Percentiles rank a stretch among this genome's conserved stretches.
Conservation (phyloP, 257 asterid genomes). For the Solanum paucissectum region DNA sequence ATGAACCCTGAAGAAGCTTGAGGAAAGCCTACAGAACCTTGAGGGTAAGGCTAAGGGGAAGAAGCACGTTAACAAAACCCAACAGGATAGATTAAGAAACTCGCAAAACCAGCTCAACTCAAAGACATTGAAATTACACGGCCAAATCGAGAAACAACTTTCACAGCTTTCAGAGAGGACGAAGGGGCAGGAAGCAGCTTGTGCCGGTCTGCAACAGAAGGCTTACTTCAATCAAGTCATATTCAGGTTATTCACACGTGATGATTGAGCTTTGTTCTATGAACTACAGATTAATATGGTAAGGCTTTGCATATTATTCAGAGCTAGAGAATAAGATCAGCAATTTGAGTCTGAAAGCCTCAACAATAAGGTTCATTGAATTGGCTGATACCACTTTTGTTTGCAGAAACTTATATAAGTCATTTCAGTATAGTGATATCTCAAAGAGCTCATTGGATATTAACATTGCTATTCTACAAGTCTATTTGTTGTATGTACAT, state of each 20-base stretch:
- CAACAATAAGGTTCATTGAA: not conserved
- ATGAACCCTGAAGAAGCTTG: conserved; percentile 67
- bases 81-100: conserved; percentile 64
- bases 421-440: not conserved
- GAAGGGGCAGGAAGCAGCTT: conserved; percentile 60
- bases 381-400: not conserved
- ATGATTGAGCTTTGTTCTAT: not conserved
- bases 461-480: not conserved
- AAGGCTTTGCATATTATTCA: not conserved
- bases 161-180: conserved; percentile 50
- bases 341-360: not conserved
- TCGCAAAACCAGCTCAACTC: conserved; percentile 49
- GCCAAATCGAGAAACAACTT: conserved; percentile 64
- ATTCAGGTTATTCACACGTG: not conserved
- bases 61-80: conserved; percentile 55
- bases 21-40: conserved; percentile 59
- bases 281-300: not conserved
- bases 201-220: not conserved
- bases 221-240: not conserved
- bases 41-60: conserved; percentile 69
- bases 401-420: not conserved
- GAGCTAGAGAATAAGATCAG: not conserved
- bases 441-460: not conserved
- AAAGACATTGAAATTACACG: conserved; percentile 28
- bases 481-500: not conserved